phyloP scores from a whole-genome alignment of 2,329 filamentous ascomycete genomes.

The Ophiognomonia clavigignenti-juglandacearum region DNA sequence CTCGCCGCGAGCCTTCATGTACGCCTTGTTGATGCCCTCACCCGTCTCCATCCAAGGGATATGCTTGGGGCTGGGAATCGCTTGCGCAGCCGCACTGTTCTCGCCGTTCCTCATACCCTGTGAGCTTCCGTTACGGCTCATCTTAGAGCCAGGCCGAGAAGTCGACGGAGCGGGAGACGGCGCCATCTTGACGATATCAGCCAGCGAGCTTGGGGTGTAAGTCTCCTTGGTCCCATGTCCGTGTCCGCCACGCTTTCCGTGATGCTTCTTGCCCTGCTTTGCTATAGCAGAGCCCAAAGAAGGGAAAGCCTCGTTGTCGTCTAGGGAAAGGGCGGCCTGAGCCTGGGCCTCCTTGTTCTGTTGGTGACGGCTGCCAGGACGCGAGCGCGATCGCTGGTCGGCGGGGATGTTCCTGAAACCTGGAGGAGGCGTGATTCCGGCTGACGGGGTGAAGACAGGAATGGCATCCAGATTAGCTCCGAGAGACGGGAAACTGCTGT shows the following conservation, averaged over 20 bases:
- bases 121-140: conserved; percentile 59
- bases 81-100: conserved; percentile 74
- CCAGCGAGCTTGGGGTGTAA: conserved; percentile 68
- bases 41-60: conserved; percentile 97
- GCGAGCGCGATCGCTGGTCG: conserved; percentile 70
- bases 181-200: conserved; percentile 93
- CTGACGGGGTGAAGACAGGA: conserved; percentile 45
- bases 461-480: conserved; percentile 57
- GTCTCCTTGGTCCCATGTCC: conserved; percentile 67
- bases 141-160: conserved; percentile 53
- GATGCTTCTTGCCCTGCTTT: conserved; percentile 84
- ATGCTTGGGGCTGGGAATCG: conserved; percentile 83
- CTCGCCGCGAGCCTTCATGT: conserved; percentile 90
- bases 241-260: conserved; percentile 84
- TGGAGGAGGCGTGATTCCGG: conserved; percentile 60
- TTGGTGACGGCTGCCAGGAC: conserved; percentile 80
- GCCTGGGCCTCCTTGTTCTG: conserved; percentile 52
- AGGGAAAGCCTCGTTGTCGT: conserved; percentile 94
- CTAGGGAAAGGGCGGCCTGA: conserved; percentile 69
- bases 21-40: conserved; percentile 83
- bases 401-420: conserved; percentile 60
- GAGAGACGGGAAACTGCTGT: conserved; percentile 78
- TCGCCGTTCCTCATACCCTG: conserved; percentile 63
- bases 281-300: conserved; percentile 71
- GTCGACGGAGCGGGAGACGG: conserved; percentile 69